These are phyloP conservation scores for Helianthus tuberosus DNA, from an alignment of 129 eudicot genomes.

Conservation along the genomic window DNA sequence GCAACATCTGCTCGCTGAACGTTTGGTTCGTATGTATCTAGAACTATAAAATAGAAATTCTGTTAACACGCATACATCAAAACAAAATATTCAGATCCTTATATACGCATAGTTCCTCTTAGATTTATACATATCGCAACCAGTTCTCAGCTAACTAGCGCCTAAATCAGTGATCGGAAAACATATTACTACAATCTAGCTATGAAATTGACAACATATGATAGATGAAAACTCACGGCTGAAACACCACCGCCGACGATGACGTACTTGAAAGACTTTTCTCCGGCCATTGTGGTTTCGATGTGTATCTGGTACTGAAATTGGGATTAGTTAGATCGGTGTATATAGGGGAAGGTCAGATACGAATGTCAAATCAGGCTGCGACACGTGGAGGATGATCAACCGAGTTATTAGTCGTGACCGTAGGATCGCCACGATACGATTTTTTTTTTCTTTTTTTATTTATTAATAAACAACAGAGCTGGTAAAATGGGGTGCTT, in stretches of 20 bases:
- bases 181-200: no score
- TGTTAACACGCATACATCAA: no score
- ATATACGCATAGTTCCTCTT: no score
- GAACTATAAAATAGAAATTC: no score
- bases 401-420: conserved; percentile 32
- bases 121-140: no score
- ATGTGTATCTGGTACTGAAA: conserved; percentile 18
- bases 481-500: not conserved
- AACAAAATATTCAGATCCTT: no score
- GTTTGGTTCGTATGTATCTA: no score
- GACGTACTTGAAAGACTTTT: conserved; percentile 80
- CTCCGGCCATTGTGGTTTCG: conserved; percentile 56
- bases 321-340: conserved; percentile 21
- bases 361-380: conserved; percentile 22
- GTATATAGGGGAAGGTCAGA: conserved; percentile 18
- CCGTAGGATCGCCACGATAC: conserved; percentile 42
- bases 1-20: no score
- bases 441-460: not conserved
- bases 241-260: conserved; percentile 97
- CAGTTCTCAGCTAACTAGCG: no score
- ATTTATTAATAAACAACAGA: not conserved
- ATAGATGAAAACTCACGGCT: conserved; percentile 57
- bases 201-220: not conserved
- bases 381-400: conserved; percentile 46
- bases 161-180: no score